Percentiles rank a stretch among this genome's conserved stretches.
Conservation (phyloP, 2,329 filamentous ascomycete genomes). For the Epichloe glyceriae region DNA sequence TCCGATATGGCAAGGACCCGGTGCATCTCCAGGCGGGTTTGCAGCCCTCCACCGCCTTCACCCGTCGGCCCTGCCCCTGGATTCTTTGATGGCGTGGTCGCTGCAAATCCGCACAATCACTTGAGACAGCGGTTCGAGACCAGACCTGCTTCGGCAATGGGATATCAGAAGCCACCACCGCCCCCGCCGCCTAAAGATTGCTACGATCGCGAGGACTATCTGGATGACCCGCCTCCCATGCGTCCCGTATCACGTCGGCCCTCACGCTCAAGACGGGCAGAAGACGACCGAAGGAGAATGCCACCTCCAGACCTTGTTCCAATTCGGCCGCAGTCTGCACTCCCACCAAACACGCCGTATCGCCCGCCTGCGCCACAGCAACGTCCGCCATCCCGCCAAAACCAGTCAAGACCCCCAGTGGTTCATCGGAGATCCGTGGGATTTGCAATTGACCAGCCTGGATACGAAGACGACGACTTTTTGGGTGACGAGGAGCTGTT, state of each 20-base stretch:
- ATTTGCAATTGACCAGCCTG: slow-evolving; percentile 16
- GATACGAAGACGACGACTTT: slow-evolving; percentile 27
- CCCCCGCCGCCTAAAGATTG: slow-evolving; percentile 15
- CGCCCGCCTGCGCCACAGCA: slow-evolving; percentile 15
- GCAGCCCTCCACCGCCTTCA: slow-evolving; percentile 16
- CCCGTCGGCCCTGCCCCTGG: slow-evolving; percentile 14
- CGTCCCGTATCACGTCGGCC: slow-evolving; percentile 25
- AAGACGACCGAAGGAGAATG: slow-evolving; percentile 34
- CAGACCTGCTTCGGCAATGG: slow-evolving; percentile 28
- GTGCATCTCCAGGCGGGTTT: slow-evolving; percentile 14
- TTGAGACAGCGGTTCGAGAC: slow-evolving; percentile 22
- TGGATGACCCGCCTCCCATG: slow-evolving; percentile 23
- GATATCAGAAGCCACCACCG: slow-evolving; percentile 15
- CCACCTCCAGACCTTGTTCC: slow-evolving; percentile 30
- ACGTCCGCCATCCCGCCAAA: slow-evolving; percentile 12
- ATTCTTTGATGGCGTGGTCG: slow-evolving; percentile 16
- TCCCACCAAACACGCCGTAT: slow-evolving; percentile 17
- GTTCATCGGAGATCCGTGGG: slow-evolving; percentile 18
- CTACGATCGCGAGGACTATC: slow-evolving; percentile 25
- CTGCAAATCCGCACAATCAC: slow-evolving; percentile 14
- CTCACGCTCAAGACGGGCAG: slow-evolving; percentile 29
- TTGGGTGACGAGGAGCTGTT: slow-evolving; percentile 23
- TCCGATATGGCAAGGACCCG: slow-evolving; percentile 12
- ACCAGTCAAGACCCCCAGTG: slow-evolving; percentile 19
- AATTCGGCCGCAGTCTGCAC: slow-evolving; percentile 22